Evolutionary conservation across 495 filamentous ascomycete species (phyloP).

Genomic region (Penicillium dipodomyicola): DNA sequence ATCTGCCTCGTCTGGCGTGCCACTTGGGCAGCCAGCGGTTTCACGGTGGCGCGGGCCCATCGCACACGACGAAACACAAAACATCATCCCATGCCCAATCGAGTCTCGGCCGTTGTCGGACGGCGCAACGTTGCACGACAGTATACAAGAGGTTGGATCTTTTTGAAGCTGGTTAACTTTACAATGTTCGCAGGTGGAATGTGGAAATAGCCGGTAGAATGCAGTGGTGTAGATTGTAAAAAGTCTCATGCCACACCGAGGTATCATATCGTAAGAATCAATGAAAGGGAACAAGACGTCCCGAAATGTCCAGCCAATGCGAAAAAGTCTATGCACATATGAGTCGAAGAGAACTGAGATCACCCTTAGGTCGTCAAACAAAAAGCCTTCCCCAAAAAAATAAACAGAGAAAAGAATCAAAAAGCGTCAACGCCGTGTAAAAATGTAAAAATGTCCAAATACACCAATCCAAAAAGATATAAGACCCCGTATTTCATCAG

Average conservation of each 20-base stretch:
- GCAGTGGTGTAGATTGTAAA: constrained; percentile 7
- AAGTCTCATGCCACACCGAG: constrained; percentile 11
- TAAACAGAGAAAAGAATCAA: constrained; percentile 7
- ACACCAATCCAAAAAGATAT: constrained; percentile 16
- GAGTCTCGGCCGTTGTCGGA: constrained; percentile 9
- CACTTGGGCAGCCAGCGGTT: constrained; percentile 21
- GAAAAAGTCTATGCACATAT: constrained; percentile 28
- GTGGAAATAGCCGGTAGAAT: neutral
- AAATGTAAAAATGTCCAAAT: constrained; percentile 2
- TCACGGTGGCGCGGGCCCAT: constrained; percentile 10
- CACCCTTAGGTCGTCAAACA: constrained; percentile 23
- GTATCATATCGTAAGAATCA: constrained; percentile 32
- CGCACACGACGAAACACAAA: constrained; percentile 12
- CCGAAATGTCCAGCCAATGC: constrained; percentile 22
- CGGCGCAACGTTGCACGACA: neutral
- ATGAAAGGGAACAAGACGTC: constrained; percentile 11
- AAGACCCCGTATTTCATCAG: constrained; percentile 10
- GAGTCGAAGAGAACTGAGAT: constrained; percentile 13
- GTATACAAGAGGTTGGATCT: neutral
- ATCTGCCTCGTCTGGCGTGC: constrained; percentile 10
- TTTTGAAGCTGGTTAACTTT: neutral
- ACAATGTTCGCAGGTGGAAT: neutral
- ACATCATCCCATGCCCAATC: constrained; percentile 8
- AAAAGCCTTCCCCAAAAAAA: constrained; percentile 10
- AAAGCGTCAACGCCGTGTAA: constrained; percentile 13